Percentiles rank a stretch among this genome's conserved stretches.
Evolutionary conservation across 1,284 basidiomycete species (phyloP).

Genomic region (Gomphus bonarii): DNA sequence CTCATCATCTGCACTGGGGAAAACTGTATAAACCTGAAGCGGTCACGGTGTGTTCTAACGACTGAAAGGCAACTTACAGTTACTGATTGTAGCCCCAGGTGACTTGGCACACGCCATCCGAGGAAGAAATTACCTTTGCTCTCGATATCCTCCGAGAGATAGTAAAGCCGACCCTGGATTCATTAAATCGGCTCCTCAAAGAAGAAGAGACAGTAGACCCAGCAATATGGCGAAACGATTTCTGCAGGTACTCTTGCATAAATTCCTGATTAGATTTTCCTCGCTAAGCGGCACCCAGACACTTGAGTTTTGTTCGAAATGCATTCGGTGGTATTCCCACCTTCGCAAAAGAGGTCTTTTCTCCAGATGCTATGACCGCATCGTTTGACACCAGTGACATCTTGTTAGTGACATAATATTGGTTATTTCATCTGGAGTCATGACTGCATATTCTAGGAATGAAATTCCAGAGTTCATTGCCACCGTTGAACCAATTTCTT

Average conservation of each 20-base stretch:
- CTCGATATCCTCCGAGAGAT: conserved; percentile 65
- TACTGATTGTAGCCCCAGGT: conserved; percentile 39
- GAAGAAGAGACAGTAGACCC: conserved; percentile 34
- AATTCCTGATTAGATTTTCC: conserved; percentile 22
- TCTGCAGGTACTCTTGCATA: conserved; percentile 55
- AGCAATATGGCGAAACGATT: conserved; percentile 78
- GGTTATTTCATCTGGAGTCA: conserved; percentile 2
- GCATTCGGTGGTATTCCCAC: conserved; percentile 62
- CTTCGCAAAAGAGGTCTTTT: conserved; percentile 40
- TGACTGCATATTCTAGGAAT: conserved; percentile 28
- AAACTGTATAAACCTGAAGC: conserved; percentile 53
- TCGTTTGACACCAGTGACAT: conserved; percentile 45
- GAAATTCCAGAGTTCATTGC: conserved; percentile 69
- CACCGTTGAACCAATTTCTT: conserved; percentile 41
- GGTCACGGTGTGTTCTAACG: conserved; percentile 34
- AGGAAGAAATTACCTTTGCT: conserved; percentile 67
- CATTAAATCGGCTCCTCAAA: conserved; percentile 50
- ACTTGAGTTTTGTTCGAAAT: conserved; percentile 54
- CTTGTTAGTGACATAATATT: conserved; percentile 31
- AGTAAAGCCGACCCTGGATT: conserved; percentile 53
- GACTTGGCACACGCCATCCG: conserved; percentile 67
- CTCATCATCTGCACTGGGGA: conserved; percentile 76
- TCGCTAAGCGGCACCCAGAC: conserved; percentile 26
- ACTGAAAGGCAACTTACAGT: background rate
- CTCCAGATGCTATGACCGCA: conserved; percentile 30